Evolutionary conservation across 83 land plant species (phyloP).

Genomic region (Picea engelmannii): DNA sequence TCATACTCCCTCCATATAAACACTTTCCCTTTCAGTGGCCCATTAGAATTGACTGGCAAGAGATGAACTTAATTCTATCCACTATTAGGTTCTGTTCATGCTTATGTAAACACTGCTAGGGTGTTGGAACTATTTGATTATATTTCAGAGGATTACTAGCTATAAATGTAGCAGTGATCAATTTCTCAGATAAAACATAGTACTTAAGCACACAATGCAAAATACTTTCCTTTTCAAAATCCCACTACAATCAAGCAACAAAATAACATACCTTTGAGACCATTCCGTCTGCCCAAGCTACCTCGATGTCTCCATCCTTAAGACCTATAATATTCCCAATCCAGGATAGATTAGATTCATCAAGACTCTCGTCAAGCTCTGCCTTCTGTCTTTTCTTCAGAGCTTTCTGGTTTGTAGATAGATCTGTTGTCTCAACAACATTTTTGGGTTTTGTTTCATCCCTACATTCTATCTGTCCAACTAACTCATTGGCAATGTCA

Average conservation of each 20-base stretch:
- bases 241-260: not conserved
- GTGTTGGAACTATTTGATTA: too few species aligned
- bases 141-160: too few species aligned
- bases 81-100: too few species aligned
- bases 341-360: constrained; percentile 71
- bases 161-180: too few species aligned
- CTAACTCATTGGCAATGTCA: not conserved
- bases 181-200: too few species aligned
- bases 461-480: not conserved
- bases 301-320: constrained; percentile 89
- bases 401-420: not conserved
- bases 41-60: too few species aligned
- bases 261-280: constrained; percentile 72
- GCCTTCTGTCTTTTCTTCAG: constrained; percentile 18
- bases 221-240: too few species aligned
- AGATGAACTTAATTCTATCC: too few species aligned
- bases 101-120: too few species aligned
- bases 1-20: too few species aligned
- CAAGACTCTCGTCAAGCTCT: constrained; percentile 7
- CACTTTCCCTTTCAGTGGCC: too few species aligned
- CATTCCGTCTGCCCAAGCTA: constrained; percentile 90
- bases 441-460: not conserved
- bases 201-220: too few species aligned
- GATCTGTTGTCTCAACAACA: not conserved
- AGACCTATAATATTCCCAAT: constrained; percentile 88